Base-by-base conservation (phyloP, 164 flowering plant genomes). In the Santalum album region DNA sequence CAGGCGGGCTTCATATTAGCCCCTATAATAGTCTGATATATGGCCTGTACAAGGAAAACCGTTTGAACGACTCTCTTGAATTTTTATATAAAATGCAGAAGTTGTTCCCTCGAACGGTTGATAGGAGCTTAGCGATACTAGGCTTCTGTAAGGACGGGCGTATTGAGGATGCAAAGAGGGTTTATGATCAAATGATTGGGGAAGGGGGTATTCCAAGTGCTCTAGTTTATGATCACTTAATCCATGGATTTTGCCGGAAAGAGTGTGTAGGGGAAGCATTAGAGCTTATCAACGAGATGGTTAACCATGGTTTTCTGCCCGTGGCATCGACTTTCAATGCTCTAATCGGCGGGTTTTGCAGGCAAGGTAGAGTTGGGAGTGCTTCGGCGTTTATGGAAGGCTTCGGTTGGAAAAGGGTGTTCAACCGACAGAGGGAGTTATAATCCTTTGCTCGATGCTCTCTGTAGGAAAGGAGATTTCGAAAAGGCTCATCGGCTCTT, bases 11-110 rank as follows among this genome's bases (percentile, higher is more conserved):
- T 12, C 67, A 61, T 25, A 75, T 87, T 57, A 58, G 72, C 71
- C 87, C 89, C 56, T 90, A 83, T 45, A 87, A 90, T 45, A 80
- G 82, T 54, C 56, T 90, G 22, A 61, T 90, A 19, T 87, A 87
- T 53, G 94, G 96, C 51, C 53, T 90, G 7, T 90, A 83, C 45
- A 77, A 66, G 72, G 75, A 75, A 61, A 77, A 74, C 49, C 69
- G 65, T 21, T 40, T 63, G 29, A 67, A 75, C 16, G 78, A 85
- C 61, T 87, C 86, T 3, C 60, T 74, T 26, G 72, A 68, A 12
- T 87, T 79, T 62, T 69, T 85, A 20, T 46, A 49, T 9, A 72
- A 74, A 53, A 82, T 90, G 86, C 72, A 48, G 39, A 70, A 20
- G 7, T 46, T 72, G 36, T 87, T 83, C 54, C 89, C 94, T 32